Conservation (phyloP, 108 stramenopile genomes). For the Conticribra guillardii region DNA sequence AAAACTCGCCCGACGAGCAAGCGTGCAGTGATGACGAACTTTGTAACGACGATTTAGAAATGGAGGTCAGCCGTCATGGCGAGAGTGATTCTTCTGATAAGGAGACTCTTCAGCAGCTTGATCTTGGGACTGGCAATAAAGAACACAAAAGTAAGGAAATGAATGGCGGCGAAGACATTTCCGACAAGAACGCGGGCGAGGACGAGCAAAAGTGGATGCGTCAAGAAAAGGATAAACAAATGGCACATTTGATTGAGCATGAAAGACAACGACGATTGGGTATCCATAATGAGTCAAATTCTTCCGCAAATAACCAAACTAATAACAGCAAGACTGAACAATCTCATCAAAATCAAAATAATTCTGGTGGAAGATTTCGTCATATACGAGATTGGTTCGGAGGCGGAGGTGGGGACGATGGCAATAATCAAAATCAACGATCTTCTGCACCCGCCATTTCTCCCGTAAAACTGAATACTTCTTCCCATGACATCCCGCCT, state of each 20-base stretch:
- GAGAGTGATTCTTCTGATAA: too few relatives aligned
- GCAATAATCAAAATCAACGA: not conserved
- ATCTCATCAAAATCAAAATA: constrained; percentile 1
- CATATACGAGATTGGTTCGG: constrained; percentile 49
- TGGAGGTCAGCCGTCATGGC: too few relatives aligned
- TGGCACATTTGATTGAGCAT: constrained; percentile 40
- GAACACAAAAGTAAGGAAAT: too few relatives aligned
- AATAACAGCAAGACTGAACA: not conserved
- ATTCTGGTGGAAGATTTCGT: constrained; percentile 23
- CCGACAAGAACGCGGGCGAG: too few relatives aligned
- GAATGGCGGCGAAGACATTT: too few relatives aligned
- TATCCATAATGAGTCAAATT: constrained; percentile 4
- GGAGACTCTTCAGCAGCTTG: too few relatives aligned
- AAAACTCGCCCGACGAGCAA: too few relatives aligned
- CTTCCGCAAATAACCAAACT: not conserved
- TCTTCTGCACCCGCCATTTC: constrained; percentile 6
- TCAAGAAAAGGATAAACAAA: constrained; percentile 7
- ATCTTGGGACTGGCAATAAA: too few relatives aligned
- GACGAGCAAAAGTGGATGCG: not conserved
- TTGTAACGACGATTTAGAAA: too few relatives aligned
- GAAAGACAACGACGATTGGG: constrained; percentile 44
- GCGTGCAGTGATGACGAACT: too few relatives aligned
- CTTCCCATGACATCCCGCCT: not conserved
- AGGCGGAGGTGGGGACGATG: constrained; percentile 6
- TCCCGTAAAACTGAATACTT: not conserved